These are phyloP conservation scores for Lippia alba DNA, from an alignment of 305 asterid species.

Conservation along the genomic window DNA sequence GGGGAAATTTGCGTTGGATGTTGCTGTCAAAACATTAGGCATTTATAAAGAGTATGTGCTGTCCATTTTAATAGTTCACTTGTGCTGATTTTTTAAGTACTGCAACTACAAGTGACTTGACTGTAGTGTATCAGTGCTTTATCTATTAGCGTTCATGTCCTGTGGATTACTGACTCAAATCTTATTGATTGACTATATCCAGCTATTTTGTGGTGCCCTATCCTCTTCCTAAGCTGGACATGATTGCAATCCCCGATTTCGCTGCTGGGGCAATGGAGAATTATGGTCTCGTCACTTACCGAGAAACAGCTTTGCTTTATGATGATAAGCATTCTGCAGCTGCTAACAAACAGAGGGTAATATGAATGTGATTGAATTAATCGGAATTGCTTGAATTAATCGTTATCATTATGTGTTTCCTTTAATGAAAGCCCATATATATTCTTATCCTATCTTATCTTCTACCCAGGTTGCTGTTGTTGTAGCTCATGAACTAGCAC, in stretches of 20 bases:
- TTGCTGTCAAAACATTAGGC: slow-evolving; percentile 92
- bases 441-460: slow-evolving; percentile 22
- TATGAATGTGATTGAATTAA: slow-evolving; percentile 26
- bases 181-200: slow-evolving; percentile 20
- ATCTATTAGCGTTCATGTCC: background rate
- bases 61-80: slow-evolving; percentile 30
- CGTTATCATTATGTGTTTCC: slow-evolving; percentile 1
- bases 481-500: slow-evolving; percentile 99
- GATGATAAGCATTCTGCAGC: slow-evolving; percentile 98
- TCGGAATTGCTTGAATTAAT: slow-evolving; percentile 11
- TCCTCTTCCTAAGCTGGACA: slow-evolving; percentile 95
- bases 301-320: slow-evolving; percentile 93
- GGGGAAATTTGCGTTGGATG: slow-evolving; percentile 90
- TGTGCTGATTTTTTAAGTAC: background rate
- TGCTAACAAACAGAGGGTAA: slow-evolving; percentile 96
- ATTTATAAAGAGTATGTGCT: slow-evolving; percentile 79
- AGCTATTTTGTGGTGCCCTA: slow-evolving; percentile 96
- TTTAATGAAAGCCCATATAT: background rate
- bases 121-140: background rate
- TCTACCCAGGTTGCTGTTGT: slow-evolving; percentile 83
- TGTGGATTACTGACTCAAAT: slow-evolving; percentile 18
- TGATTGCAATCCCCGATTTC: slow-evolving; percentile 99
- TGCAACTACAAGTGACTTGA: background rate
- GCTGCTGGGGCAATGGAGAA: slow-evolving; percentile 99
- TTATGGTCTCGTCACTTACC: slow-evolving; percentile 94